Evolutionary conservation across 1,139 yeast species (phyloP).

Genomic region (Geotrichum aggregatum): DNA sequence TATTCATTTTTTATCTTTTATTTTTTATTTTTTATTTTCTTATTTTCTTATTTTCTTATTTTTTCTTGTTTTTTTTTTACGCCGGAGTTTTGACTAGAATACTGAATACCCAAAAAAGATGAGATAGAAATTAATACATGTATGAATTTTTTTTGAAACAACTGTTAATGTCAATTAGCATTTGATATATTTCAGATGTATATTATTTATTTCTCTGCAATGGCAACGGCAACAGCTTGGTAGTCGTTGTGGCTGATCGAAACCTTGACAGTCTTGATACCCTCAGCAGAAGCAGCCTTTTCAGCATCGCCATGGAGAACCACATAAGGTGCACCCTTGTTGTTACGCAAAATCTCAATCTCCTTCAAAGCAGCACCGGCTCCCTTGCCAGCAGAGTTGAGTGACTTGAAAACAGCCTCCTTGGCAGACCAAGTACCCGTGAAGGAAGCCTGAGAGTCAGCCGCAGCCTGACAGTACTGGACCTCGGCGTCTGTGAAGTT

Average conservation of each 20-base stretch:
- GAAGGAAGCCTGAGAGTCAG: constrained; percentile 81
- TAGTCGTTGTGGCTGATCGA: constrained; percentile 94
- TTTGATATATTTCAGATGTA: too few species aligned
- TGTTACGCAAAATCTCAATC: constrained; percentile 76
- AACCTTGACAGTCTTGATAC: constrained; percentile 69
- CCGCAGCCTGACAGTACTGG: constrained; percentile 59
- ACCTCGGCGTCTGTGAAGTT: constrained; percentile 83
- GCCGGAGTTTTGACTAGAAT: neutral
- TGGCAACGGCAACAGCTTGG: constrained; percentile 97
- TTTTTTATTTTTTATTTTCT: too few species aligned
- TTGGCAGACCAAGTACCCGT: constrained; percentile 99
- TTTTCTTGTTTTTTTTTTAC: too few species aligned
- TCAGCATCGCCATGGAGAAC: constrained; percentile 70
- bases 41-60: too few species aligned
- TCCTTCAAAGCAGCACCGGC: constrained; percentile 92
- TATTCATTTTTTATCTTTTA: too few species aligned
- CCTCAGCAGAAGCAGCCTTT: constrained; percentile 63
- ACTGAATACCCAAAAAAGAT: neutral
- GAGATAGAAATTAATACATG: neutral
- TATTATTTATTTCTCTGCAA: constrained; percentile 49
- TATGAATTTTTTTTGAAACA: neutral
- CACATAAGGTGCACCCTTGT: constrained; percentile 81
- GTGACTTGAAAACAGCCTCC: constrained; percentile 96
- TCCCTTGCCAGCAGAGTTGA: constrained; percentile 85
- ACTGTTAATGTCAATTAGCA: neutral